phyloP scores from a whole-genome alignment of 305 asterid genomes.

The Euphrasia arctica region DNA sequence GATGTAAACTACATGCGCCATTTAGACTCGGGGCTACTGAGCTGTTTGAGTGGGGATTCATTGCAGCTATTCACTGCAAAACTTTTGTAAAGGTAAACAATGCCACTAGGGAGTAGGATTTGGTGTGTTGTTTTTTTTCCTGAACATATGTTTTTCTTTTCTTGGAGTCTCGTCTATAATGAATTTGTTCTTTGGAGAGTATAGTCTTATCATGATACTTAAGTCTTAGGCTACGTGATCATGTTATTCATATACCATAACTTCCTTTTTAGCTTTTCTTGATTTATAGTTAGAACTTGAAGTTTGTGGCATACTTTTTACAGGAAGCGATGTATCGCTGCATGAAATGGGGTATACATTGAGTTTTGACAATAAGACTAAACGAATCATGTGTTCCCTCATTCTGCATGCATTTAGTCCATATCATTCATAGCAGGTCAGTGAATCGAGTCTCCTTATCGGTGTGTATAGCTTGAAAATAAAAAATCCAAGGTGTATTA shows the following conservation, averaged over 20 bases:
- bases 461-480: background rate
- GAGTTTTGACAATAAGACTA: background rate
- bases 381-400: background rate
- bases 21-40: conserved; percentile 41
- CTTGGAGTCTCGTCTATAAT: background rate
- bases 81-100: conserved; percentile 31
- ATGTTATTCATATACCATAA: conserved; percentile 11
- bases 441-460: background rate
- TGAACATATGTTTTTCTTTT: background rate
- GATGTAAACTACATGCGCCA: conserved; percentile 54
- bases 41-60: conserved; percentile 63
- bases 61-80: conserved; percentile 51
- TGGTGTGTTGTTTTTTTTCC: background rate
- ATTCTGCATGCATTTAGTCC: background rate
- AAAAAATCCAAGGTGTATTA: background rate
- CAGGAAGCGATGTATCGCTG: conserved; percentile 15
- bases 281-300: background rate
- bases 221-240: background rate
- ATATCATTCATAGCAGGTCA: background rate
- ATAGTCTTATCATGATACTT: background rate
- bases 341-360: conserved; percentile 6
- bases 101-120: background rate
- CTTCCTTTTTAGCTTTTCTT: conserved; percentile 1
- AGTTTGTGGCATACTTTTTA: background rate
- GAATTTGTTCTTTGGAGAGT: background rate